These are phyloP conservation scores for Metschnikowia anglica DNA, from an alignment of 805 yeast genomes.

Conservation along the genomic window DNA sequence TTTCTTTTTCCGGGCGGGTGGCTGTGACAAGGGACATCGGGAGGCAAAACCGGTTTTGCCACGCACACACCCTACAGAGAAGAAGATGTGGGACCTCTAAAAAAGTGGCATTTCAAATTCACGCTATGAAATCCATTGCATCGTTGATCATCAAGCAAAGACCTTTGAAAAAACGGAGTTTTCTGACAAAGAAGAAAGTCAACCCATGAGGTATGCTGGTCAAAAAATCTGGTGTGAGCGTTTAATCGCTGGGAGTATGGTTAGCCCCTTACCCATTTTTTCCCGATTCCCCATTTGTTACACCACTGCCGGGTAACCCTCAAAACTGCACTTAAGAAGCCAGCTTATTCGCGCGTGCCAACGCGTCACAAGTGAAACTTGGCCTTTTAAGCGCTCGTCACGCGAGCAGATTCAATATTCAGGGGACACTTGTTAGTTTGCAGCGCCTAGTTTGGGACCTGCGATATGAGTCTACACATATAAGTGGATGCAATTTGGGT, in stretches of 20 bases:
- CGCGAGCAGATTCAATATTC: not conserved
- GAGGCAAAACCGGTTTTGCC: conserved; percentile 7
- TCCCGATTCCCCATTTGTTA: conserved; percentile 3
- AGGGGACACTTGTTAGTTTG: too few relatives aligned
- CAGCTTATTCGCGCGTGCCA: conserved; percentile 10
- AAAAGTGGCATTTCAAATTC: not conserved
- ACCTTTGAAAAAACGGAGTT: too few relatives aligned
- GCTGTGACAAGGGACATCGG: conserved; percentile 4
- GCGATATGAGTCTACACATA: too few relatives aligned
- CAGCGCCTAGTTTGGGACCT: too few relatives aligned
- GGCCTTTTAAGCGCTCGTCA: not conserved
- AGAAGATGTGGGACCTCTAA: not conserved
- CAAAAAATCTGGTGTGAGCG: conserved; percentile 6
- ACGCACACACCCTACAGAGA: conserved; percentile 5
- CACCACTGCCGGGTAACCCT: conserved; percentile 9
- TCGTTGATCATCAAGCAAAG: too few relatives aligned
- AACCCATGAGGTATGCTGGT: not conserved
- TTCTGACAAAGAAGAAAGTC: not conserved
- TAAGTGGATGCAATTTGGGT: too few relatives aligned
- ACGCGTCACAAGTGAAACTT: conserved; percentile 9
- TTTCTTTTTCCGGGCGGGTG: conserved; percentile 4
- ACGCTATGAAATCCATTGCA: too few relatives aligned
- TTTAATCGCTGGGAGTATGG: conserved; percentile 3
- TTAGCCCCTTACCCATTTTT: conserved; percentile 6
- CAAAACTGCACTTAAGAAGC: not conserved